These are phyloP conservation scores for Tagetes erecta DNA, from an alignment of 129 eudicot genomes.

Conservation along the genomic window DNA sequence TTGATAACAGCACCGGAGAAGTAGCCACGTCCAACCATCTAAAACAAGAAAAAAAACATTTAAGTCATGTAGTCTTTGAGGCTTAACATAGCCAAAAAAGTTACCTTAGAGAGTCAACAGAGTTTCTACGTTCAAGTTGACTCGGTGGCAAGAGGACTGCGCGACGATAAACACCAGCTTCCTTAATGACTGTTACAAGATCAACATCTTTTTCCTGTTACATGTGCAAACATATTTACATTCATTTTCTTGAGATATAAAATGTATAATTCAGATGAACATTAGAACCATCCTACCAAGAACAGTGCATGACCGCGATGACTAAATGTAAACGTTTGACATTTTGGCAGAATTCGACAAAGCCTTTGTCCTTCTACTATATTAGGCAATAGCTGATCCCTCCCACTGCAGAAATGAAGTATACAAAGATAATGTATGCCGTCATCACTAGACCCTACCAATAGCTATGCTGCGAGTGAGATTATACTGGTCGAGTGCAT, in stretches of 20 bases:
- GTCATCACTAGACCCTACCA: too few species aligned
- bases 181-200: conserved; percentile 47
- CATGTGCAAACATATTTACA: neutral
- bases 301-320: conserved; percentile 49
- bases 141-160: conserved; percentile 59
- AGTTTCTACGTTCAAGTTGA: conserved; percentile 33
- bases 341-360: conserved; percentile 41
- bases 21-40: conserved; percentile 49
- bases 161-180: conserved; percentile 52
- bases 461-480: too few species aligned
- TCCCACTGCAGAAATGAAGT: conserved; percentile 40
- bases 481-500: too few species aligned
- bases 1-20: conserved; percentile 62
- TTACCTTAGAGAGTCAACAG: conserved; percentile 44
- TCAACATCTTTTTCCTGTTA: conserved; percentile 52
- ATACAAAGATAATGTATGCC: neutral
- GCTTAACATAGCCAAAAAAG: neutral
- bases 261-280: neutral
- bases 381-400: conserved; percentile 55
- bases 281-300: conserved; percentile 40
- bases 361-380: conserved; percentile 65
- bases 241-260: neutral
- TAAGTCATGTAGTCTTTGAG: neutral
- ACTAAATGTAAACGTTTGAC: conserved; percentile 41
- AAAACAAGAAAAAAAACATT: neutral